Conservation (phyloP, 495 filamentous ascomycete genomes). For the Aspergillus asperescens region DNA sequence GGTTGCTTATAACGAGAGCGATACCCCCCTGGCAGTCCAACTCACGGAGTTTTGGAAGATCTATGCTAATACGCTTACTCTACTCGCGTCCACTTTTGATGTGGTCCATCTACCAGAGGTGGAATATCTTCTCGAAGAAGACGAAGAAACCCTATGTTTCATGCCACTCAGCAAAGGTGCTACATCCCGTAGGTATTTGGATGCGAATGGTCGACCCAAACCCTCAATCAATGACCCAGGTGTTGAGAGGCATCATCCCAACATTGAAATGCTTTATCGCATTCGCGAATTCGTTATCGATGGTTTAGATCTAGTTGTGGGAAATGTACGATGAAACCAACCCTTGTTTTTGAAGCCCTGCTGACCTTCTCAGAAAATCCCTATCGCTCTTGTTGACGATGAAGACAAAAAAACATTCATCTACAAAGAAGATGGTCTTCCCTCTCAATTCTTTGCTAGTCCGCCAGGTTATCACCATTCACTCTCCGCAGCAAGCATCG, state of each 20-base stretch:
- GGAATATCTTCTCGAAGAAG: constrained; percentile 71
- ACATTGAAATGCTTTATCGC: constrained; percentile 66
- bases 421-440: constrained; percentile 52
- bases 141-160: constrained; percentile 71
- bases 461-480: constrained; percentile 35
- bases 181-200: constrained; percentile 47
- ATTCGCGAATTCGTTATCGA: constrained; percentile 64
- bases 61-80: constrained; percentile 62
- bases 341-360: not conserved
- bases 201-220: constrained; percentile 42
- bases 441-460: constrained; percentile 44
- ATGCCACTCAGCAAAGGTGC: constrained; percentile 53
- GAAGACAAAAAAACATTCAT: constrained; percentile 49
- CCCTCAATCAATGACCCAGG: constrained; percentile 51
- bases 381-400: constrained; percentile 42
- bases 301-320: constrained; percentile 53
- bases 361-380: constrained; percentile 34
- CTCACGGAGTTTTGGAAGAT: constrained; percentile 66
- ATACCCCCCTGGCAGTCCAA: constrained; percentile 52
- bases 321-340: constrained; percentile 37
- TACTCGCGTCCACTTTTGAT: constrained; percentile 56
- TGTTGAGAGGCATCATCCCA: constrained; percentile 55
- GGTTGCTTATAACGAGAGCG: constrained; percentile 49
- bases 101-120: constrained; percentile 50
- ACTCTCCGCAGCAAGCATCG: constrained; percentile 37